These are phyloP conservation scores for Ajuga chamaepitys DNA, from an alignment of 257 asterid species.

Conservation along the genomic window DNA sequence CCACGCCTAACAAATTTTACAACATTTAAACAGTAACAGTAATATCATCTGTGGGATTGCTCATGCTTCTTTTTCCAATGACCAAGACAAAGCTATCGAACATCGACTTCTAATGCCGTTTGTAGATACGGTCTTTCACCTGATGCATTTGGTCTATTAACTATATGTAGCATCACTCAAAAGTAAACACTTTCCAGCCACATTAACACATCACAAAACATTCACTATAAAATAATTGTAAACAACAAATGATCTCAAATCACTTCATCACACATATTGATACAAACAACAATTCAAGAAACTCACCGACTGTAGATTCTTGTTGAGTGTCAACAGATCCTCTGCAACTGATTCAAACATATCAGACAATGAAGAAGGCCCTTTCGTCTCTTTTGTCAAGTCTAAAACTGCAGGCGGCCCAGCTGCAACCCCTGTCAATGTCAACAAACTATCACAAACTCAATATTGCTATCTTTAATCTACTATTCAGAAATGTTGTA, in stretches of 20 bases:
- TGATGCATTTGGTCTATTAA: background rate
- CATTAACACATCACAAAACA: background rate
- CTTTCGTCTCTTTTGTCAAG: slow-evolving; percentile 29
- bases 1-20: background rate
- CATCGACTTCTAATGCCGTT: background rate
- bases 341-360: slow-evolving; percentile 82
- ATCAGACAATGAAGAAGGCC: slow-evolving; percentile 38
- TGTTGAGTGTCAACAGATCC: slow-evolving; percentile 65
- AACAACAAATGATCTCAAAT: background rate
- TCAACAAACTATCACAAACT: slow-evolving; percentile 14
- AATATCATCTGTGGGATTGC: background rate
- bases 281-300: background rate
- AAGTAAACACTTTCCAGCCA: background rate
- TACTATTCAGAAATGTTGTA: too few relatives aligned
- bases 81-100: background rate
- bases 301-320: slow-evolving; percentile 77
- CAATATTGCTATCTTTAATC: background rate
- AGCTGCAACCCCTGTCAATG: slow-evolving; percentile 38
- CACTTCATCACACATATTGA: background rate
- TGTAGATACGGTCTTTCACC: background rate
- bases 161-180: background rate
- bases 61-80: background rate
- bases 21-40: background rate
- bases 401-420: slow-evolving; percentile 52
- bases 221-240: background rate